These are phyloP conservation scores for Teratosphaeria epicoccoides DNA, from an alignment of 2,329 filamentous ascomycete genomes.

Conservation along the genomic window DNA sequence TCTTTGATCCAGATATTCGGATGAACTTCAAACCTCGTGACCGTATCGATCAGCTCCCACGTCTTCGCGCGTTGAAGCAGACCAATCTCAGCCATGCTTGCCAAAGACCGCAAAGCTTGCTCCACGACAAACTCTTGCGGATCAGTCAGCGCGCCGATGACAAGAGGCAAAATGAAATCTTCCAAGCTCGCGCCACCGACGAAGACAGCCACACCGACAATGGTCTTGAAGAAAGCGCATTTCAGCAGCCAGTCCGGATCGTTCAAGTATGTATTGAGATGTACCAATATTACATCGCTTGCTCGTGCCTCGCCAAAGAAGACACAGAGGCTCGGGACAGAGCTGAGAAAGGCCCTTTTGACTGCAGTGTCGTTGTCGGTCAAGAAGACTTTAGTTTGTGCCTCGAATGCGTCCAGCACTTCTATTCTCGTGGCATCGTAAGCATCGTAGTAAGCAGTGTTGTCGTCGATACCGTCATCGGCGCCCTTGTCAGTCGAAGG, in stretches of 20 bases:
- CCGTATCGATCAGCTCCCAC: constrained; percentile 78
- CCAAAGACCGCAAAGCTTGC: constrained; percentile 75
- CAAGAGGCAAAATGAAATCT: constrained; percentile 88
- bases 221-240: constrained; percentile 90
- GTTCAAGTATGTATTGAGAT: constrained; percentile 94
- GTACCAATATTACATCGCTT: constrained; percentile 91
- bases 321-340: constrained; percentile 82
- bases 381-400: constrained; percentile 78
- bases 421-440: constrained; percentile 82
- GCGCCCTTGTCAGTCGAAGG: constrained; percentile 67
- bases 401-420: constrained; percentile 72
- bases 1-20: constrained; percentile 94
- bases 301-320: constrained; percentile 89
- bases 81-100: constrained; percentile 77
- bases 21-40: constrained; percentile 79
- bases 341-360: constrained; percentile 79
- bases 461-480: constrained; percentile 53
- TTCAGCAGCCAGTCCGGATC: constrained; percentile 94
- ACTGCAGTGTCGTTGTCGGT: constrained; percentile 81
- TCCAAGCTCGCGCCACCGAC: constrained; percentile 82
- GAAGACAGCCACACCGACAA: constrained; percentile 85
- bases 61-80: constrained; percentile 73
- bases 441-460: constrained; percentile 63
- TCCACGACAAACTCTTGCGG: constrained; percentile 91
- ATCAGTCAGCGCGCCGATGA: constrained; percentile 90